A percentile compares a stretch with the other conserved stretches of the same genome.
Conservation (phyloP, 768 basidiomycete species). For the Heimioporus sp. region DNA sequence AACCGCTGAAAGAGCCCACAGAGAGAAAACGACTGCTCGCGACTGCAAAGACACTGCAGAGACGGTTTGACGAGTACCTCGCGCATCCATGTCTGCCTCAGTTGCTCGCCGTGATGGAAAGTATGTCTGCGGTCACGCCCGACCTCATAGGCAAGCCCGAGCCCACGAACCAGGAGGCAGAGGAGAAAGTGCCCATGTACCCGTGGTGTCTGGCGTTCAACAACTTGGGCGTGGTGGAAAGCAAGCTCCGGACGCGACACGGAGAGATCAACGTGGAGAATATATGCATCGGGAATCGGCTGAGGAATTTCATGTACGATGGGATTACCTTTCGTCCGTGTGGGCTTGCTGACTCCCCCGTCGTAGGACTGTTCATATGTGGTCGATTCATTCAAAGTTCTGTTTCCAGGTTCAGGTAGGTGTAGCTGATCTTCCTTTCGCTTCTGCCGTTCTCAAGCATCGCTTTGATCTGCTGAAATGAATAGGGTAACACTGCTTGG, state of each 20-base stretch:
- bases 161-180: background rate
- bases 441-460: background rate
- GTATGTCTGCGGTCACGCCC: background rate
- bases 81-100: conserved; percentile 15
- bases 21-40: conserved; percentile 11
- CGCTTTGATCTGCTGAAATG: background rate
- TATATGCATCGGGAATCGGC: conserved; percentile 9
- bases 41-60: conserved; percentile 13
- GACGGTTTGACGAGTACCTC: conserved; percentile 9
- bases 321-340: background rate
- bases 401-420: conserved; percentile 14
- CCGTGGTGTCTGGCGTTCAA: conserved; percentile 12
- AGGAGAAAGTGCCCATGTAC: background rate
- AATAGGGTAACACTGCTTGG: conserved; percentile 20
- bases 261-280: background rate
- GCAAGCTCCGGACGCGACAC: conserved; percentile 5
- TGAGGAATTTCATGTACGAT: conserved; percentile 9
- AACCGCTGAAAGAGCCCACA: conserved; percentile 1
- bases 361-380: conserved; percentile 13
- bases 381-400: conserved; percentile 19
- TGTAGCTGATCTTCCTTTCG: background rate
- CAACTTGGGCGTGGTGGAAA: conserved; percentile 15
- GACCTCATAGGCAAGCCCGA: background rate
- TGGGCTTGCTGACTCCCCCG: too few species aligned
- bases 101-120: background rate